Evolutionary conservation across 441 rosid genomes (phyloP).

Genomic region (Syzygium syzygioides): DNA sequence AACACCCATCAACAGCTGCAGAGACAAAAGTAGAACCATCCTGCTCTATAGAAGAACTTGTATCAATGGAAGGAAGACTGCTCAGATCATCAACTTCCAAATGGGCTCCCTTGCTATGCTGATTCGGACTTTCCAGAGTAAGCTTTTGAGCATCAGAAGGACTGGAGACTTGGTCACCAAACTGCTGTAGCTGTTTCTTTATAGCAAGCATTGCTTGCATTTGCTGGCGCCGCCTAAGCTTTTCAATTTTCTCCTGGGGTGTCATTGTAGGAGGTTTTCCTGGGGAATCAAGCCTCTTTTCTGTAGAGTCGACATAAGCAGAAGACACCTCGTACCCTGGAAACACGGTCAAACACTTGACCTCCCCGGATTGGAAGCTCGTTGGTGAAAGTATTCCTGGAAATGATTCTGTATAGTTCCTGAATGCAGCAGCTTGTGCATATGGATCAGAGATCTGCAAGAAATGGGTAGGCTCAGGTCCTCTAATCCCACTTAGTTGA

Average conservation of each 20-base stretch:
- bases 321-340: conserved; percentile 50
- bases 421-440: conserved; percentile 41
- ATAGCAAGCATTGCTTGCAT: conserved; percentile 98
- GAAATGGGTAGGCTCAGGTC: conserved; percentile 44
- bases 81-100: not conserved
- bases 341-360: conserved; percentile 37
- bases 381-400: conserved; percentile 48
- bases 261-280: conserved; percentile 67
- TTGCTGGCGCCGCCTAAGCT: conserved; percentile 85
- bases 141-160: conserved; percentile 29
- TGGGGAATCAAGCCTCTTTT: conserved; percentile 32
- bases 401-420: conserved; percentile 48
- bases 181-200: conserved; percentile 79
- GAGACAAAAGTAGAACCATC: not conserved
- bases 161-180: conserved; percentile 43
- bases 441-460: conserved; percentile 44
- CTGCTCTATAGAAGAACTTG: not conserved
- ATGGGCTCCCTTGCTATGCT: not conserved
- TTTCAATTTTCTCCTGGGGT: conserved; percentile 88
- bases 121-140: not conserved
- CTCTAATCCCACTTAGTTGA: conserved; percentile 45
- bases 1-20: not conserved
- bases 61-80: not conserved
- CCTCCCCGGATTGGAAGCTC: conserved; percentile 42
- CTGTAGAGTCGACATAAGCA: conserved; percentile 28